phyloP scores from a whole-genome alignment of 176 grass and related monocot genomes.

The Neostapfia colusana region DNA sequence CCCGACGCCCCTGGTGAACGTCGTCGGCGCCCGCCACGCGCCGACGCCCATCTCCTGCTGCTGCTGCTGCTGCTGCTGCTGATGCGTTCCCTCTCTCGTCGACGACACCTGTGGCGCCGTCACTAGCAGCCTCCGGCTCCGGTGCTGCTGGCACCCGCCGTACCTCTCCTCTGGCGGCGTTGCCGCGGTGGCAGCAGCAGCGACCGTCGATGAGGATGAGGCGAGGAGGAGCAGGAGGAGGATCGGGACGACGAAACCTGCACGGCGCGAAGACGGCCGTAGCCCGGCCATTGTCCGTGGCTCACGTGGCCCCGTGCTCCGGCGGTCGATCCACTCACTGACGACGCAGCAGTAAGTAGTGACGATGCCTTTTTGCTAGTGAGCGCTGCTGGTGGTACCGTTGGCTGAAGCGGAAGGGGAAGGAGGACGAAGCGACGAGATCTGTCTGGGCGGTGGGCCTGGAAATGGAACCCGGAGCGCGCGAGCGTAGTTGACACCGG shows the following conservation, averaged over 20 bases:
- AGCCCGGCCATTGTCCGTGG: conserved; percentile 4
- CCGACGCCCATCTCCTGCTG: conserved; percentile 32
- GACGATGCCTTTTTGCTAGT: neutral
- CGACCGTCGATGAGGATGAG: neutral
- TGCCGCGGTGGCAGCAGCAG: neutral
- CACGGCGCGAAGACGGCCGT: neutral
- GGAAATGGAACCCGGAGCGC: neutral
- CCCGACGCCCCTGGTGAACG: neutral
- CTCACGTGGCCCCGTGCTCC: too few species aligned
- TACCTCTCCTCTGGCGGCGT: neutral
- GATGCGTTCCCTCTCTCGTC: neutral
- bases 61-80: conserved; percentile 18
- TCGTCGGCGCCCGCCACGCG: neutral
- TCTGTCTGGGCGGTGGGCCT: neutral
- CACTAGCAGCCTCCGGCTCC: conserved; percentile 26
- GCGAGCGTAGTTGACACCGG: conserved; percentile 2
- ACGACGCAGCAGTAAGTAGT: neutral
- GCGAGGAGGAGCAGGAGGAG: neutral
- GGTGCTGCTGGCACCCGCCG: neutral
- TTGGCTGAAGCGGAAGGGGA: neutral
- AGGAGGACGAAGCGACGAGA: neutral
- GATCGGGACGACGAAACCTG: neutral
- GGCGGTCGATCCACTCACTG: neutral
- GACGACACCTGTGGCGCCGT: neutral
- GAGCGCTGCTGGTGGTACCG: neutral